phyloP scores from a whole-genome alignment of 148 eudicot species.

The Amaranthus cruentus region DNA sequence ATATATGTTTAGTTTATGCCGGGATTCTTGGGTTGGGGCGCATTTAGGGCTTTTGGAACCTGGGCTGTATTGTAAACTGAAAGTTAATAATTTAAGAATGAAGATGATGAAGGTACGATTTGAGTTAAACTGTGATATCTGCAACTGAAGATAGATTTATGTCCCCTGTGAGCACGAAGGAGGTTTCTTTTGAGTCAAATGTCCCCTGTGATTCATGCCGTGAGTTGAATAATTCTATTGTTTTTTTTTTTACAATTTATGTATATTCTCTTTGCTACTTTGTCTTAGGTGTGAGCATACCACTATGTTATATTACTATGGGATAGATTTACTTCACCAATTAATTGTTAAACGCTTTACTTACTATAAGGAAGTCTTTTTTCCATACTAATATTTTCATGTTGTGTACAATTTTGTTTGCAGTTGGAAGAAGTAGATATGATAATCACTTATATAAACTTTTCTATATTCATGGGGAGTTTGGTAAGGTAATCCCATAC shows the following conservation, averaged over 20 bases:
- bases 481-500: too few species aligned
- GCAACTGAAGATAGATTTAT: too few species aligned
- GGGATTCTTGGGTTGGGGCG: not conserved
- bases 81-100: not conserved
- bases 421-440: too few species aligned
- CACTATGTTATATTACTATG: not conserved
- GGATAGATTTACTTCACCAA: not conserved
- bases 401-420: not conserved
- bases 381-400: slow-evolving; percentile 10
- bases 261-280: not conserved
- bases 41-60: not conserved
- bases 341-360: not conserved
- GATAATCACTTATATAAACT: too few species aligned
- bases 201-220: slow-evolving; percentile 80
- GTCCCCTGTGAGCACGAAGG: slow-evolving; percentile 43
- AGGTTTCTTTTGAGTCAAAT: slow-evolving; percentile 57
- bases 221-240: slow-evolving; percentile 42
- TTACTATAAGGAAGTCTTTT: not conserved
- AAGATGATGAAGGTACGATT: too few species aligned
- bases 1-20: not conserved
- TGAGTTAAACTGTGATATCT: too few species aligned
- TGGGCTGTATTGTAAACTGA: not conserved
- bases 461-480: too few species aligned
- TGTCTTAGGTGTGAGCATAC: not conserved
- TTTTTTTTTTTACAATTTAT: not conserved